phyloP scores from a whole-genome alignment of 768 basidiomycete genomes.

The Candolleomyces aberdarensis region DNA sequence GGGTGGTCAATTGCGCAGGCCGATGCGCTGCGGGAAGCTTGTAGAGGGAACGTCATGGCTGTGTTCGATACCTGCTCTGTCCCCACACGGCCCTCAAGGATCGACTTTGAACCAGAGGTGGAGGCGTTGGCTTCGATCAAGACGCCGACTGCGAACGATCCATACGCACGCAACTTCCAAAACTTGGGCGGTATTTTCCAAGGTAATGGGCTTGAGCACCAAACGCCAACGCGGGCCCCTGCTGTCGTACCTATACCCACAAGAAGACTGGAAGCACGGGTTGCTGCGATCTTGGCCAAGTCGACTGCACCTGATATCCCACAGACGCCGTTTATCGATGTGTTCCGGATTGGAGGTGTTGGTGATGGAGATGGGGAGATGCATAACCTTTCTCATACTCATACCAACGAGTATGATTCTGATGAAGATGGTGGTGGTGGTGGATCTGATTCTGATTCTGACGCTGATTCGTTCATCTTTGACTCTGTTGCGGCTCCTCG shows the following conservation, averaged over 20 bases:
- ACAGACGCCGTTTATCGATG: conserved; percentile 77
- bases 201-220: conserved; percentile 31
- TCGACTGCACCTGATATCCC: conserved; percentile 65
- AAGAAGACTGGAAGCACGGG: conserved; percentile 67
- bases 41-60: conserved; percentile 75
- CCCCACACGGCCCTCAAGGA: conserved; percentile 63
- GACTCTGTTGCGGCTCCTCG: conserved; percentile 46
- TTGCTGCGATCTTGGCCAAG: conserved; percentile 80
- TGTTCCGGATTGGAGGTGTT: conserved; percentile 56
- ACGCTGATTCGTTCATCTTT: conserved; percentile 60
- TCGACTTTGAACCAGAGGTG: conserved; percentile 70
- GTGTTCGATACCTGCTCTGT: conserved; percentile 84
- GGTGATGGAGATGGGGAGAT: conserved; percentile 19
- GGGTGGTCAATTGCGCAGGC: conserved; percentile 85
- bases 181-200: conserved; percentile 76
- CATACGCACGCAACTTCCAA: conserved; percentile 74
- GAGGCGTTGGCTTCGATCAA: conserved; percentile 40
- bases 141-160: conserved; percentile 53
- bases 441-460: conserved; percentile 43
- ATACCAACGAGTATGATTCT: conserved; percentile 35
- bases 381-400: conserved; percentile 18
- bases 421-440: conserved; percentile 30
- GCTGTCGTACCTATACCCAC: conserved; percentile 40
- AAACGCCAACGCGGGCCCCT: conserved; percentile 25
- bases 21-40: conserved; percentile 55